phyloP scores from a whole-genome alignment of 768 basidiomycete species.

The Amanita brunnescens region DNA sequence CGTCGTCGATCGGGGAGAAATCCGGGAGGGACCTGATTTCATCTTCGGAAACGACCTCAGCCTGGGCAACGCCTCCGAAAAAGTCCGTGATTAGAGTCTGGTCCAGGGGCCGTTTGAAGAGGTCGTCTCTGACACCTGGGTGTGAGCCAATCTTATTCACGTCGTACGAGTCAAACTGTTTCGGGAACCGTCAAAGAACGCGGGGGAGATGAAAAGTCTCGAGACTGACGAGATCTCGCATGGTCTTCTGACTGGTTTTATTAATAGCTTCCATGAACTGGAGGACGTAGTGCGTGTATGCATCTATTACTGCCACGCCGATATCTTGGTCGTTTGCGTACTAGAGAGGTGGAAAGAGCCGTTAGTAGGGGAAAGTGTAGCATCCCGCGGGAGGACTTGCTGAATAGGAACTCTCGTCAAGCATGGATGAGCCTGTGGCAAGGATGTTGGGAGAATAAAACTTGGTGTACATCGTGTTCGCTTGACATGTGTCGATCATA shows the following conservation, averaged over 20 bases:
- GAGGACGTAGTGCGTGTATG: constrained; percentile 87
- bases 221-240: constrained; percentile 70
- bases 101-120: constrained; percentile 63
- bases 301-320: constrained; percentile 93
- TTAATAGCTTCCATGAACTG: constrained; percentile 89
- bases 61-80: constrained; percentile 81
- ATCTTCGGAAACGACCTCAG: constrained; percentile 41
- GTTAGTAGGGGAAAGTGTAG: constrained; percentile 3
- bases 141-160: constrained; percentile 69
- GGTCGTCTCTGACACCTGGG: constrained; percentile 81
- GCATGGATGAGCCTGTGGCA: constrained; percentile 77
- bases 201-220: not conserved
- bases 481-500: constrained; percentile 98
- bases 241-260: constrained; percentile 75
- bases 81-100: constrained; percentile 70
- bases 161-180: constrained; percentile 79
- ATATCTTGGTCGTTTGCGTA: constrained; percentile 91
- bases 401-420: constrained; percentile 90
- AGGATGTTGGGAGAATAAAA: constrained; percentile 91
- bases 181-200: not conserved
- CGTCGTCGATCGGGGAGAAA: not conserved
- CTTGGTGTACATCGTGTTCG: constrained; percentile 90
- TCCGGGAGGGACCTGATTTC: not conserved
- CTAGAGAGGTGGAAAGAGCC: constrained; percentile 31
- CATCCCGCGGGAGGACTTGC: constrained; percentile 32